These are phyloP conservation scores for Xylariaceae sp. DNA, from an alignment of 2,329 filamentous ascomycete genomes.

Conservation along the genomic window DNA sequence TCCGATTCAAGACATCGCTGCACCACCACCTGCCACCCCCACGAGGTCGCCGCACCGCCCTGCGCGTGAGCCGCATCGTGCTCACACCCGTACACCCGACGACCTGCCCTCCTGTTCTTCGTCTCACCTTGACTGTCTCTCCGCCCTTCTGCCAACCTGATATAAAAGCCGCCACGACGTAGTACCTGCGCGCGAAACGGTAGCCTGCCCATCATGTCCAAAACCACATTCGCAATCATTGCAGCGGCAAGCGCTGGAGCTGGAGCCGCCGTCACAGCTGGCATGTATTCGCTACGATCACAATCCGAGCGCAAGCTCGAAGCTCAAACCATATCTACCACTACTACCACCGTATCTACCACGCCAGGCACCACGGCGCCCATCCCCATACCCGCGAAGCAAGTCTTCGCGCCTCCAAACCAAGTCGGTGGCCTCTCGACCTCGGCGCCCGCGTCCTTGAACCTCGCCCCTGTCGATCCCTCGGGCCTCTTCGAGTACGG, in stretches of 20 bases:
- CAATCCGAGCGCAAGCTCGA: slow-evolving; percentile 31
- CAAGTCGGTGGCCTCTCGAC: slow-evolving; percentile 21
- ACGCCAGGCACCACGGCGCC: slow-evolving; percentile 30
- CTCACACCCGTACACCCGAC: slow-evolving; percentile 7
- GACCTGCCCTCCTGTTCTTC: slow-evolving; percentile 9
- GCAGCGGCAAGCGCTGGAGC: slow-evolving; percentile 73
- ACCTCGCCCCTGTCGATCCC: slow-evolving; percentile 59
- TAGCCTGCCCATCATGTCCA: slow-evolving; percentile 59
- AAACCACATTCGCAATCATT: slow-evolving; percentile 70
- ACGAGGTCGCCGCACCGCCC: slow-evolving; percentile 21
- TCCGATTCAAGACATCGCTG: slow-evolving; percentile 13
- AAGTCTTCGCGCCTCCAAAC: slow-evolving; percentile 39
- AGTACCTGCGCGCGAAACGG: slow-evolving; percentile 9
- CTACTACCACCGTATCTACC: slow-evolving; percentile 29
- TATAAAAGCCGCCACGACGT: slow-evolving; percentile 17
- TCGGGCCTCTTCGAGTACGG: slow-evolving; percentile 78
- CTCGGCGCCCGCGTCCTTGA: slow-evolving; percentile 27
- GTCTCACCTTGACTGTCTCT: slow-evolving; percentile 5
- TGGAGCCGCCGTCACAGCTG: slow-evolving; percentile 68
- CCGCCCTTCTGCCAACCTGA: slow-evolving; percentile 1
- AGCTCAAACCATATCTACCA: slow-evolving; percentile 37
- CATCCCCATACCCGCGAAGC: slow-evolving; percentile 52
- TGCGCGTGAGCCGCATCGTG: slow-evolving; percentile 24
- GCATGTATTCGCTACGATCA: slow-evolving; percentile 58
- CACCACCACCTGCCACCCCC: slow-evolving; percentile 23